Evolutionary conservation across 1,139 yeast species (phyloP).

Genomic region (Diutina ranongensis): DNA sequence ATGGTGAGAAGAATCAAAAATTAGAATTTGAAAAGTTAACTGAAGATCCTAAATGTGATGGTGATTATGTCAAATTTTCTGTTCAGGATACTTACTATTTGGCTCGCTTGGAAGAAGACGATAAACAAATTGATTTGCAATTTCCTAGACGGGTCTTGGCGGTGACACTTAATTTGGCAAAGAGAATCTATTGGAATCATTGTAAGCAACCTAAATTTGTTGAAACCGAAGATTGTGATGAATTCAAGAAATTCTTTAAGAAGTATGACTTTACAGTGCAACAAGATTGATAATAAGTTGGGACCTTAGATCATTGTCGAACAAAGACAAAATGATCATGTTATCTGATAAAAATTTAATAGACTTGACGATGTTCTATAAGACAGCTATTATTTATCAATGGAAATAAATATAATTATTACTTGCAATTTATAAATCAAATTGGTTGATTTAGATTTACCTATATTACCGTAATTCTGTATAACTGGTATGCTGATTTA

Average conservation of each 20-base stretch:
- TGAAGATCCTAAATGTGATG: conserved; percentile 20
- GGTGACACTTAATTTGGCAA: conserved; percentile 42
- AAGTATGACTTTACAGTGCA: conserved; percentile 30
- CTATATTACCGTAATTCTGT: no score
- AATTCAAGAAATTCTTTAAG: conserved; percentile 39
- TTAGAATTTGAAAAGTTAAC: conserved; percentile 27
- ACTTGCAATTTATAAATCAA: no score
- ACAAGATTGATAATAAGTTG: no score
- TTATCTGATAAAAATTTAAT: no score
- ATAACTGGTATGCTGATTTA: no score
- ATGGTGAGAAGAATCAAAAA: conserved; percentile 24
- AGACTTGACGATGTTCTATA: no score
- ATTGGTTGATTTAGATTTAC: no score
- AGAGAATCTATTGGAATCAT: conserved; percentile 61
- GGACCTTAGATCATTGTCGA: no score
- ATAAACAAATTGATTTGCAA: conserved; percentile 46
- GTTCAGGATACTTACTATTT: conserved; percentile 15
- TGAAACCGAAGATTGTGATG: conserved; percentile 52
- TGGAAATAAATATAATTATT: no score
- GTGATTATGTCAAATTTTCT: conserved; percentile 31
- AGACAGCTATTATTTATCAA: no score
- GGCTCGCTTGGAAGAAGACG: conserved; percentile 16
- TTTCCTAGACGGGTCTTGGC: conserved; percentile 74
- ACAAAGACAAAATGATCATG: no score
- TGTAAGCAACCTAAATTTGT: conserved; percentile 48